Percentiles rank a stretch among this genome's conserved stretches.
phyloP scores from a whole-genome alignment of 345 rosid species.

The Anastatica hierochuntica region DNA sequence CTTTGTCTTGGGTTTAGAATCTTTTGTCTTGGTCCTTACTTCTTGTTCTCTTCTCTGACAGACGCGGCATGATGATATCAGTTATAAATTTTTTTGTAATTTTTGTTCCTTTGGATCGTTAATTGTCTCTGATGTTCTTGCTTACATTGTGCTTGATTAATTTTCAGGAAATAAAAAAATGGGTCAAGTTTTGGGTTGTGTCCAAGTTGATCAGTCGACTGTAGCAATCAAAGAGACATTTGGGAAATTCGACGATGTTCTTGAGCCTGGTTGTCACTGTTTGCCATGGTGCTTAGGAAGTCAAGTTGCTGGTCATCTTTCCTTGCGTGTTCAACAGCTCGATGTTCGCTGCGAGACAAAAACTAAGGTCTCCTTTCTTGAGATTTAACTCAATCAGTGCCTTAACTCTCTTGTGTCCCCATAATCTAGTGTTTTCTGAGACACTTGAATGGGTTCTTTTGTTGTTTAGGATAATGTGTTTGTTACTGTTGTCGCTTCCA shows the following conservation, averaged over 20 bases:
- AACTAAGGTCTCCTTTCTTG: slow-evolving; percentile 58
- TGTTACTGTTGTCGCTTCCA: slow-evolving; percentile 44
- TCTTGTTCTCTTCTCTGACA: too few species aligned
- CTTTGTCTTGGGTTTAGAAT: too few species aligned
- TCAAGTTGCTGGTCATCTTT: slow-evolving; percentile 58
- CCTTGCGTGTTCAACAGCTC: slow-evolving; percentile 68
- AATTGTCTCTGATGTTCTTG: too few species aligned
- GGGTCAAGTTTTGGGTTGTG: slow-evolving; percentile 46
- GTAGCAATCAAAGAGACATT: slow-evolving; percentile 62
- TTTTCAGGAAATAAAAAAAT: neutral
- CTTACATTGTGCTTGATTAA: neutral
- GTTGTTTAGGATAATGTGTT: slow-evolving; percentile 36
- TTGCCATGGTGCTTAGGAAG: slow-evolving; percentile 74
- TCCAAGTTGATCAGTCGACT: slow-evolving; percentile 71
- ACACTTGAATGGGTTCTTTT: neutral
- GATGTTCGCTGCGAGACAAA: slow-evolving; percentile 89
- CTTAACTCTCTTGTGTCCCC: neutral
- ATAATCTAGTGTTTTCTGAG: too few species aligned
- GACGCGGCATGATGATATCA: too few species aligned
- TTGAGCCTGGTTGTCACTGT: slow-evolving; percentile 74
- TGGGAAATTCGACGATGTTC: slow-evolving; percentile 67
- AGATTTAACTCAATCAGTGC: neutral
- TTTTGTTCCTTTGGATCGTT: too few species aligned
- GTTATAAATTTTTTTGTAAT: too few species aligned
- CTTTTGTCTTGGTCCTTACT: too few species aligned